Conservation (phyloP, 805 yeast genomes). For the Candida silvatica region DNA sequence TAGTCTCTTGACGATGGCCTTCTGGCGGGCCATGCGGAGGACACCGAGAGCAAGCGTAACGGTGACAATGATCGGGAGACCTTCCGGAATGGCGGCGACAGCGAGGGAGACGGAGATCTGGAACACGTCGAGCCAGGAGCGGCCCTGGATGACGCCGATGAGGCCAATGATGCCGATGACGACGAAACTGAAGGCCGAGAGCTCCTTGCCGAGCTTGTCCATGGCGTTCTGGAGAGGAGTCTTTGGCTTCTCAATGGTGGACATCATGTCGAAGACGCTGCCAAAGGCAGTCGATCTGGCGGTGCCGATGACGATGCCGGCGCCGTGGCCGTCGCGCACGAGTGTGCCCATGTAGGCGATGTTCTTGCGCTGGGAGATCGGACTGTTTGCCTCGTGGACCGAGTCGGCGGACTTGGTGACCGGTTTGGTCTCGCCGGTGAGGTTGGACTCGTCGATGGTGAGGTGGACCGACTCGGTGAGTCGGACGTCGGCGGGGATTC, state of each 20-base stretch:
- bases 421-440: constrained; percentile 93
- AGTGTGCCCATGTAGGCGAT: constrained; percentile 97
- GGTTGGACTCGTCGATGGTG: constrained; percentile 83
- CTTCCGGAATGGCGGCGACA: constrained; percentile 99
- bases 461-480: constrained; percentile 71
- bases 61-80: constrained; percentile 95
- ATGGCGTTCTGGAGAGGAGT: constrained; percentile 93
- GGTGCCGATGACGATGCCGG: constrained; percentile 89
- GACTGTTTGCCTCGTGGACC: constrained; percentile 17
- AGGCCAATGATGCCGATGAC: constrained; percentile 89
- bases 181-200: constrained; percentile 74
- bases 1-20: constrained; percentile 87
- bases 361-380: constrained; percentile 51
- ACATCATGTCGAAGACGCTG: constrained; percentile 90
- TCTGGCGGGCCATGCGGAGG: constrained; percentile 88
- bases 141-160: constrained; percentile 85
- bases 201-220: constrained; percentile 92
- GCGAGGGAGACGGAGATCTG: constrained; percentile 96
- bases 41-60: constrained; percentile 96
- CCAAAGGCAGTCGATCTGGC: constrained; percentile 91
- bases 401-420: constrained; percentile 55
- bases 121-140: constrained; percentile 95
- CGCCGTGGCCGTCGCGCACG: constrained; percentile 92
- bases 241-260: constrained; percentile 91
- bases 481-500: constrained; percentile 94